phyloP scores from a whole-genome alignment of 805 yeast genomes.

The Blastobotrys chiropterorum region DNA sequence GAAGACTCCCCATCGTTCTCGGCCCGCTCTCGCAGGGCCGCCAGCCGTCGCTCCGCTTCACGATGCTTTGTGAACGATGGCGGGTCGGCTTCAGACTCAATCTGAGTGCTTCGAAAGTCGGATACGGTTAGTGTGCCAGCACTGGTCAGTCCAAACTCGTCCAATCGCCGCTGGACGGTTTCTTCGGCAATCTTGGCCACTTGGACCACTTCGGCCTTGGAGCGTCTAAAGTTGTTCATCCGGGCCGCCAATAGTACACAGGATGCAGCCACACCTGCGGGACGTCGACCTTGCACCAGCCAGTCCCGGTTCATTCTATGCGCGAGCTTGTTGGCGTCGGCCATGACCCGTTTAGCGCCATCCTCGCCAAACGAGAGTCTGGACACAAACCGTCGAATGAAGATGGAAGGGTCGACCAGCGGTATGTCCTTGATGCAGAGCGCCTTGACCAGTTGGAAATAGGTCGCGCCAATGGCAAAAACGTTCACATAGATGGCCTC shows the following conservation, averaged over 20 bases:
- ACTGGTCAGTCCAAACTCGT: slow-evolving; percentile 75
- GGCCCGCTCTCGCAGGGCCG: neutral
- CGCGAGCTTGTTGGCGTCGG: slow-evolving; percentile 82
- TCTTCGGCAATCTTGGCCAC: slow-evolving; percentile 94
- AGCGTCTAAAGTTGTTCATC: slow-evolving; percentile 90
- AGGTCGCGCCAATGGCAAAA: slow-evolving; percentile 93
- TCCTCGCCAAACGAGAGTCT: slow-evolving; percentile 73
- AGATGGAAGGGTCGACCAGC: slow-evolving; percentile 87
- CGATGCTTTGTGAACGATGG: slow-evolving; percentile 74
- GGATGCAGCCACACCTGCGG: slow-evolving; percentile 98
- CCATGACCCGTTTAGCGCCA: slow-evolving; percentile 56
- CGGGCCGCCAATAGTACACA: slow-evolving; percentile 88
- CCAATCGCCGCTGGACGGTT: slow-evolving; percentile 82
- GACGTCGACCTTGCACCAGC: slow-evolving; percentile 95
- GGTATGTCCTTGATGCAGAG: slow-evolving; percentile 75
- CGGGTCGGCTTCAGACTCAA: slow-evolving; percentile 55
- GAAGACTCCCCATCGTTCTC: slow-evolving; percentile 16
- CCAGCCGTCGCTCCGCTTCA: slow-evolving; percentile 36
- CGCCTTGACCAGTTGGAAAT: slow-evolving; percentile 83
- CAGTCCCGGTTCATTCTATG: slow-evolving; percentile 91
- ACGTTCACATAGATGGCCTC: slow-evolving; percentile 86
- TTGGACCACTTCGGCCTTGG: slow-evolving; percentile 89
- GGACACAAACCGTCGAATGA: slow-evolving; percentile 90
- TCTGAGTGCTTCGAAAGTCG: slow-evolving; percentile 53
- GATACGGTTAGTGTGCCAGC: slow-evolving; percentile 69